phyloP scores from a whole-genome alignment of 2,329 filamentous ascomycete species.

The Lasiodiplodia gonubiensis region DNA sequence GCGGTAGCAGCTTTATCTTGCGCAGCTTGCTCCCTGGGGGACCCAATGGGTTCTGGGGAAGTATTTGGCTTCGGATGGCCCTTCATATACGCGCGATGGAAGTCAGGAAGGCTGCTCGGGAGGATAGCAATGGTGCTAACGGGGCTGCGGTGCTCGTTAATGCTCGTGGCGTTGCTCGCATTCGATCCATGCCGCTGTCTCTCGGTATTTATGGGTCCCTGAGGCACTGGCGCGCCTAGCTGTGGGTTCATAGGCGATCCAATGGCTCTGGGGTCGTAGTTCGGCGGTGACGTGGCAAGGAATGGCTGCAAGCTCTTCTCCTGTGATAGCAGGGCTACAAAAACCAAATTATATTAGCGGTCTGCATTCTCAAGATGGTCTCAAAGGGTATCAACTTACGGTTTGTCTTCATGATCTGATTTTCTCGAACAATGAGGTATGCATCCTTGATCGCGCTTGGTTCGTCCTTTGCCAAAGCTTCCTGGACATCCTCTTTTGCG shows the following conservation, averaged over 20 bases:
- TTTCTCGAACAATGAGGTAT: conserved; percentile 96
- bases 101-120: conserved; percentile 86
- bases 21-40: conserved; percentile 55
- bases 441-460: conserved; percentile 98
- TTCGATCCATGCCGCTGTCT: conserved; percentile 53
- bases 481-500: conserved; percentile 90
- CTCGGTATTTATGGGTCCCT: conserved; percentile 40
- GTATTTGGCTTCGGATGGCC: conserved; percentile 54
- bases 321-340: conserved; percentile 60
- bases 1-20: conserved; percentile 83
- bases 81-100: conserved; percentile 90
- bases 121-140: conserved; percentile 87
- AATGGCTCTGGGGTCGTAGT: conserved; percentile 49
- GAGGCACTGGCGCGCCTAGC: conserved; percentile 40
- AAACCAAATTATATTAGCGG: conserved; percentile 3
- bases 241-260: conserved; percentile 42
- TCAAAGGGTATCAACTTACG: conserved; percentile 66
- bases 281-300: conserved; percentile 62
- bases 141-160: conserved; percentile 49
- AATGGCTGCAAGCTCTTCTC: conserved; percentile 60
- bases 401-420: conserved; percentile 94
- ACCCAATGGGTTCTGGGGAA: conserved; percentile 51
- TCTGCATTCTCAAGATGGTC: neutral
- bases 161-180: conserved; percentile 44
- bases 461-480: conserved; percentile 88